A percentile compares a stretch with the other conserved stretches of the same genome.
phyloP scores from a whole-genome alignment of 352 stramenopile species.

The Phytophthora macrochlamydospora region DNA sequence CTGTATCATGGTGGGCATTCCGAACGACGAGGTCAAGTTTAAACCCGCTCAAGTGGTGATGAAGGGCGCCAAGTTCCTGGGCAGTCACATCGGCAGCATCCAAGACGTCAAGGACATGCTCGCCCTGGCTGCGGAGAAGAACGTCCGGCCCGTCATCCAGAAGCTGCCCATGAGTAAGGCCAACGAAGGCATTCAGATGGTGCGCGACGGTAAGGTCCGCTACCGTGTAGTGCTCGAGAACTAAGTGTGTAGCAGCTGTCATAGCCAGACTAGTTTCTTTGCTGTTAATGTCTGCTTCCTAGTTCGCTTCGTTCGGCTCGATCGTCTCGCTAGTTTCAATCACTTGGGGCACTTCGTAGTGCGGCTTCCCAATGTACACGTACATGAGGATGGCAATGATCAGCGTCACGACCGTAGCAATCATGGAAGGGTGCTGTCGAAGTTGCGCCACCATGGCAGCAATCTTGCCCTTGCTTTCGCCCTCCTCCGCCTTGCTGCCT shows the following conservation, averaged over 20 bases:
- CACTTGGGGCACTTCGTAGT: conserved; percentile 37
- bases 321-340: conserved; percentile 3
- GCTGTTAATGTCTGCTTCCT: neutral
- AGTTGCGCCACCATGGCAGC: conserved; percentile 25
- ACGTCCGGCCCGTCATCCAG: conserved; percentile 61
- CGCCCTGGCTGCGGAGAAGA: conserved; percentile 69
- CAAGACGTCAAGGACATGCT: conserved; percentile 86
- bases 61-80: conserved; percentile 49
- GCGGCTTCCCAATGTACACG: conserved; percentile 61
- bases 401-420: conserved; percentile 47
- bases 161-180: conserved; percentile 53
- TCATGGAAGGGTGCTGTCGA: conserved; percentile 42
- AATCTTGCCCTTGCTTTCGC: conserved; percentile 10
- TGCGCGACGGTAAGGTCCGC: conserved; percentile 41
- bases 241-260: conserved; percentile 9
- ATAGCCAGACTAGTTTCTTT: neutral
- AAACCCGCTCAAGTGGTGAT: conserved; percentile 55
- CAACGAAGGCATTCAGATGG: conserved; percentile 52
- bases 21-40: conserved; percentile 66
- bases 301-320: conserved; percentile 6
- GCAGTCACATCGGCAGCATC: conserved; percentile 80
- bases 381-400: conserved; percentile 70
- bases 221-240: conserved; percentile 62
- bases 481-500: conserved; percentile 20
- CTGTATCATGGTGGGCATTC: conserved; percentile 68